Evolutionary conservation across 306 rosid genomes (phyloP).

Genomic region (Pyrus communis): DNA sequence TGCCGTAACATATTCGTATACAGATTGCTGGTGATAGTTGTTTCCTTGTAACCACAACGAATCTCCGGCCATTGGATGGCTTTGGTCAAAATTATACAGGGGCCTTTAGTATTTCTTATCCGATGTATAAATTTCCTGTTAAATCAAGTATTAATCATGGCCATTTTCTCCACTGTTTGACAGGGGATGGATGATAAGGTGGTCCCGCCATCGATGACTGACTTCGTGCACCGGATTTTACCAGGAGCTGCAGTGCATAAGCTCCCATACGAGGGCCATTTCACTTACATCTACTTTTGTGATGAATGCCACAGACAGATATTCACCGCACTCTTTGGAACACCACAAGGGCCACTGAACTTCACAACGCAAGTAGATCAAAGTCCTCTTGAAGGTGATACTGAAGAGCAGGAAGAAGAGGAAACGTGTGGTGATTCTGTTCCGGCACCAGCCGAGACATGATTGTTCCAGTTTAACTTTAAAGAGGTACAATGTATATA

Average conservation of each 20-base stretch:
- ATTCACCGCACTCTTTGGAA: constrained; percentile 87
- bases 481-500: constrained; percentile 42
- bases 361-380: constrained; percentile 25
- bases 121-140: not conserved
- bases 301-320: constrained; percentile 97
- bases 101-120: not conserved
- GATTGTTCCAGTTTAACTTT: constrained; percentile 5
- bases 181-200: constrained; percentile 98
- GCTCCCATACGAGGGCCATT: constrained; percentile 98
- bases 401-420: constrained; percentile 28
- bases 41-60: not conserved
- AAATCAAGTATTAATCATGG: not conserved
- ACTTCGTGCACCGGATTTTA: constrained; percentile 84
- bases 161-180: constrained; percentile 18
- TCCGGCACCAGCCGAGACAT: constrained; percentile 1
- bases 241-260: constrained; percentile 95
- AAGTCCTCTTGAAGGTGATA: constrained; percentile 14
- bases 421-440: constrained; percentile 16
- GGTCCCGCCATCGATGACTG: constrained; percentile 90
- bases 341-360: constrained; percentile 79
- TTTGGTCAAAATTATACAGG: constrained; percentile 6
- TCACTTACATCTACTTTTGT: constrained; percentile 81
- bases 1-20: not conserved
- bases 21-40: not conserved
- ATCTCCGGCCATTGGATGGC: not conserved